phyloP scores from a whole-genome alignment of 2,329 filamentous ascomycete genomes.

The Aspergillus piperis region DNA sequence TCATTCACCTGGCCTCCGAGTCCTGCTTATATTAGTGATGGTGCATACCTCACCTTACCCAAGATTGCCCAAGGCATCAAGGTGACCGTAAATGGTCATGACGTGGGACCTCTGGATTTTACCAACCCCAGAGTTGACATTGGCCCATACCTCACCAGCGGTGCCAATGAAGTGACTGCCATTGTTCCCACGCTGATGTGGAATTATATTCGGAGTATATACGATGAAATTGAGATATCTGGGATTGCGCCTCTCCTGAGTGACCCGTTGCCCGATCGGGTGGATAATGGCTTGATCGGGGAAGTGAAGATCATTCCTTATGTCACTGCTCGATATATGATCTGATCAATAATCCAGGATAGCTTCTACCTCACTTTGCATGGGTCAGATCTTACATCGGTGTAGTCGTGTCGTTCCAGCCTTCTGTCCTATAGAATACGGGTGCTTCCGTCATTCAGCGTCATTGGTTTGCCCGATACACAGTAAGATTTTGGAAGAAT shows the following conservation, averaged over 20 bases:
- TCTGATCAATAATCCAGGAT: neutral
- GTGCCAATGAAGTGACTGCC: constrained; percentile 15
- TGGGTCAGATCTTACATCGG: neutral
- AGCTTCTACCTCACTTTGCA: too few species aligned
- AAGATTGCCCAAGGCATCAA: constrained; percentile 17
- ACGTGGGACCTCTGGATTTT: constrained; percentile 20
- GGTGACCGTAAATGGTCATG: constrained; percentile 20
- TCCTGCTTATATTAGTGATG: constrained; percentile 11
- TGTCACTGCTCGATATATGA: neutral
- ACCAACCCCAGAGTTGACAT: constrained; percentile 16
- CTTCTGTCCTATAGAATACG: neutral
- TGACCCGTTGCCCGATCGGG: constrained; percentile 5
- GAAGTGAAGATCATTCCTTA: constrained; percentile 14
- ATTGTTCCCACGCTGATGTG: constrained; percentile 25
- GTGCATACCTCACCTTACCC: constrained; percentile 24
- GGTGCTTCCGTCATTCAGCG: too few species aligned
- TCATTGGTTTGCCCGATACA: too few species aligned
- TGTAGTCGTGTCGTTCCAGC: too few species aligned
- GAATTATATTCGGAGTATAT: constrained; percentile 22
- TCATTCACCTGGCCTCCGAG: constrained; percentile 16
- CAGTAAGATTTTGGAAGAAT: too few species aligned
- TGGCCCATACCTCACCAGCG: constrained; percentile 10
- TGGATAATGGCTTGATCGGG: constrained; percentile 20
- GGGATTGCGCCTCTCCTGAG: constrained; percentile 1
- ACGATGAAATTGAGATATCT: constrained; percentile 7